Base-by-base conservation (phyloP, 495 filamentous ascomycete species). In the Aspergillus saccharolyticus region DNA sequence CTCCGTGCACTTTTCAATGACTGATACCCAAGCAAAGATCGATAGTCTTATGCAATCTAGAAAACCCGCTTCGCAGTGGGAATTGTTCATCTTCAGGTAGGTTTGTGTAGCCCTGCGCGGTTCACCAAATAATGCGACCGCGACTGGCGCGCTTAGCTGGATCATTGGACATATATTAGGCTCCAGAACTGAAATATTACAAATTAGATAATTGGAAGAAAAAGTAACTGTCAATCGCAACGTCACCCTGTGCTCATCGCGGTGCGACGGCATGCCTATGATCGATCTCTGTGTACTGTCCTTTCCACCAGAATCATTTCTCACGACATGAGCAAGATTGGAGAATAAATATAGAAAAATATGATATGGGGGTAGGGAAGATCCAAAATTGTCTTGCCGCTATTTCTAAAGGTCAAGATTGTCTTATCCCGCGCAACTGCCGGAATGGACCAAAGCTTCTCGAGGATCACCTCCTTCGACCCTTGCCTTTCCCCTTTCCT, bases 401-500 rank as follows among this genome's bases (percentile, higher is more conserved):
- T 28, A 28, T 9, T 4, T 4, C n/a, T n/a, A n/a, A 25, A 8
- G 24, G 21, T 44, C n/a, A n/a, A 18, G 6, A 2, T 39, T 15
- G 33, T 28, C 25, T 4, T 28, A 28, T 17, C 33, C 42, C 16
- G 17, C 48, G 16, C 44, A 42, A 12, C 33, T 20, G 12, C 25
- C 22, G 22, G 24, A 12, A 49, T 44, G 54, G 18, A 43, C 52
- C 19, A 44, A 7, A 25, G 52, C 42, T 6, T 8, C 28, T 20
- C 33, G 17, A 48, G 44, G 16, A 22, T 51, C 56, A 44, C 45
- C 55, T 64, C 58, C 68, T 72, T 49, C 70, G 66, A 16, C 73
- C 72, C 55, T 75, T 77, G n/a, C 73, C 73, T 44, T 73, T 76
- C 19, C 70, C 70, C 46, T 76, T 72, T 2, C 74, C 74, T n/a